phyloP scores from a whole-genome alignment of 2,329 filamentous ascomycete species.

The Nigrospora sphaerica region DNA sequence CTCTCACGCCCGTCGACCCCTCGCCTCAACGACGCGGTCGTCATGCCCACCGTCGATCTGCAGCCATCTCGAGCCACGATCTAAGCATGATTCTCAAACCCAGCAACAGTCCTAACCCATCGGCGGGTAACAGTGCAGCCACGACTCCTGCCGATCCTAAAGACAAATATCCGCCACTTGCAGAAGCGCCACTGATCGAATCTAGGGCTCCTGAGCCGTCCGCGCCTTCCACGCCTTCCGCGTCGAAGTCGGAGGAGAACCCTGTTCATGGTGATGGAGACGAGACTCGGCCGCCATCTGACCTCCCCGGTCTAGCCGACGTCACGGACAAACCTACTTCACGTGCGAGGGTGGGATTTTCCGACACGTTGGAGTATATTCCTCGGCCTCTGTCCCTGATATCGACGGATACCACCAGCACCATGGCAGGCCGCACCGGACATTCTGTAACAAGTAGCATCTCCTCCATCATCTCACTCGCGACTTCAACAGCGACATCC shows the following conservation, averaged over 20 bases:
- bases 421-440: conserved; percentile 58
- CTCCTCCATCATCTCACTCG: conserved; percentile 64
- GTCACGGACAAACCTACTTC: conserved; percentile 24
- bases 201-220: not conserved
- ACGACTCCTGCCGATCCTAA: conserved; percentile 49
- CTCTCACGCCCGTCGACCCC: conserved; percentile 38
- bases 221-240: conserved; percentile 9
- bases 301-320: conserved; percentile 13
- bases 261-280: conserved; percentile 20
- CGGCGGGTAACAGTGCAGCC: conserved; percentile 56
- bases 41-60: conserved; percentile 75
- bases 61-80: conserved; percentile 78
- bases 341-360: conserved; percentile 71
- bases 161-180: conserved; percentile 6
- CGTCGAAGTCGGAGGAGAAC: conserved; percentile 10
- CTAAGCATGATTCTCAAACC: conserved; percentile 62
- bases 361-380: conserved; percentile 77
- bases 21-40: conserved; percentile 46
- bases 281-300: conserved; percentile 16
- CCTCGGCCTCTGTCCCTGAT: conserved; percentile 76
- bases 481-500: conserved; percentile 30
- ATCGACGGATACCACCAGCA: conserved; percentile 78
- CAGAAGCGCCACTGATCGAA: too few species aligned
- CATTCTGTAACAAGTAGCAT: conserved; percentile 76
- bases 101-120: conserved; percentile 37